These are phyloP conservation scores for Bruguiera gymnorhiza DNA, from an alignment of 345 rosid species.

Conservation along the genomic window DNA sequence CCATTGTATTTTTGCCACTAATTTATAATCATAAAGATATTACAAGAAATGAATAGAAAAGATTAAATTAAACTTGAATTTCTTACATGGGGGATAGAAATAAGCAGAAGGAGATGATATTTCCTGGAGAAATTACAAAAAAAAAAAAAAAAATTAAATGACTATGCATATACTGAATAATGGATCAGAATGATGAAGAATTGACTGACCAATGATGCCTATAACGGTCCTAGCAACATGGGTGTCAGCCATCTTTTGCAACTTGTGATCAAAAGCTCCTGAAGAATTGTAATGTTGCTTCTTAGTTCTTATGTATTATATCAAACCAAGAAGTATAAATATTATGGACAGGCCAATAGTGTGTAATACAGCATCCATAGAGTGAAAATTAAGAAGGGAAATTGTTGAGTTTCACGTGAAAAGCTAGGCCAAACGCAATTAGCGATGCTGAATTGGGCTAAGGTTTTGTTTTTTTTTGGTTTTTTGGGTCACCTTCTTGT, in stretches of 20 bases:
- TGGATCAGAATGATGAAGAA: neutral
- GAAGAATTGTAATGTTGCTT: neutral
- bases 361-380: too few relatives aligned
- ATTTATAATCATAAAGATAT: neutral
- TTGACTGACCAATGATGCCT: constrained; percentile 54
- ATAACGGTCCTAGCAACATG: constrained; percentile 38
- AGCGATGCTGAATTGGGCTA: neutral
- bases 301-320: neutral
- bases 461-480: neutral
- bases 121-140: constrained; percentile 41
- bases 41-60: neutral
- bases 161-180: too few relatives aligned
- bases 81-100: constrained; percentile 77
- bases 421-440: constrained; percentile 1
- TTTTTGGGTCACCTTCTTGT: neutral
- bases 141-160: neutral
- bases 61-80: neutral
- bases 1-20: neutral
- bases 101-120: constrained; percentile 59
- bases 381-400: neutral
- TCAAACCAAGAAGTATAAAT: too few relatives aligned
- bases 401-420: neutral
- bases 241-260: constrained; percentile 23
- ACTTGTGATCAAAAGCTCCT: neutral
- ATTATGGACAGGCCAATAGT: too few relatives aligned